Base-by-base conservation (phyloP, 1,139 yeast genomes). In the Magnusiomyces tetraspermus region DNA sequence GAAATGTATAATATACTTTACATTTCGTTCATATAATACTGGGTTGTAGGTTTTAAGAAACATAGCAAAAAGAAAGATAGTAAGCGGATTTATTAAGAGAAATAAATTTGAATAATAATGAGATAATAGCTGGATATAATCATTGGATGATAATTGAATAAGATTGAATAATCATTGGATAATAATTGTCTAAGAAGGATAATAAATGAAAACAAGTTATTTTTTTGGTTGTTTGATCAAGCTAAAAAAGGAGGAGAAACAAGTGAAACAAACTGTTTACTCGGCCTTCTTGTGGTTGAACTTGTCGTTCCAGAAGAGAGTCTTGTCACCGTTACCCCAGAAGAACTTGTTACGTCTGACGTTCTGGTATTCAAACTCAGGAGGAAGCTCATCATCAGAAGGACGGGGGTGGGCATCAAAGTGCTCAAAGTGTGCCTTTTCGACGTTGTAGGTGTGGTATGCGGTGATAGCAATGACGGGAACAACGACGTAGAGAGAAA, bases 261-360 rank as follows among this genome's bases (percentile, higher is more conserved):
- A 11, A 11, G 33, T 28, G 11, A 28, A 8, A 11, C 33, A 17
- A 40, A 6, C 11, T 19, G 21, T 26, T 46, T 48, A 55, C 36
- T 57, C 56, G n/a, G 56, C 57, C 57, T 53, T 54, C 59, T 57
- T 62, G 77, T 86, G 85, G 85, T 92, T 92, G 69, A 87, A 79
- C 66, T 81, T 85, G 55, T 85, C 76, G 77, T 88, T 89, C 98
- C 98, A 92, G 85, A 92, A 92, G 69, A 85, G 76, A 59, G 97
- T 88, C 79, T 87, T 83, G 78, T 89, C 96, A 69, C 98, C 97
- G 69, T 92, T 90, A 68, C 97, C 97, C 97, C 97, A 92, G 83
- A 88, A 90, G 80, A 79, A 71, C 59, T 51, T 55, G 85, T 69
- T 33, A 44, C 85, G 71, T 80, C 97, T 86, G 65, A 88, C 72